phyloP scores from a whole-genome alignment of 2,329 filamentous ascomycete genomes.

The Neophaeococcomyces mojaviensis region DNA sequence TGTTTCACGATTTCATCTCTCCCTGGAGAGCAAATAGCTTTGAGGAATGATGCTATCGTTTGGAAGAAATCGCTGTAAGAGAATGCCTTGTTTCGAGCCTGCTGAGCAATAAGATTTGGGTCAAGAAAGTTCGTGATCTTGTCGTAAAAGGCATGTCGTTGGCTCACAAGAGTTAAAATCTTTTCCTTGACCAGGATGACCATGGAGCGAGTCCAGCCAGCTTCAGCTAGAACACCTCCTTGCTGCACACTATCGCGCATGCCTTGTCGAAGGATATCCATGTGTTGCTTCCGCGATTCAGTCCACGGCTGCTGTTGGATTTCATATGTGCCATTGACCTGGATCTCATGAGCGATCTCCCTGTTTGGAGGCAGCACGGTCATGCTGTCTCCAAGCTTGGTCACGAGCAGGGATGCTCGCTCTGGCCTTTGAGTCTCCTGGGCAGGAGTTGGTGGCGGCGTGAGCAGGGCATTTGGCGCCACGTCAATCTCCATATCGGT shows the following conservation, averaged over 20 bases:
- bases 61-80: slow-evolving; percentile 56
- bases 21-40: slow-evolving; percentile 58
- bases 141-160: slow-evolving; percentile 54
- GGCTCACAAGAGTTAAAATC: slow-evolving; percentile 51
- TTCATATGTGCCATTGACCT: slow-evolving; percentile 56
- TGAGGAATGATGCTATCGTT: slow-evolving; percentile 56
- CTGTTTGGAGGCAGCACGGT: slow-evolving; percentile 56
- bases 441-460: slow-evolving; percentile 25
- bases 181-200: slow-evolving; percentile 58
- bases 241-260: slow-evolving; percentile 51
- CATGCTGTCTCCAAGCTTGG: slow-evolving; percentile 46
- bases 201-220: slow-evolving; percentile 57
- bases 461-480: slow-evolving; percentile 16
- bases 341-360: slow-evolving; percentile 55
- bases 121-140: slow-evolving; percentile 56
- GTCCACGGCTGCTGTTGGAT: slow-evolving; percentile 46
- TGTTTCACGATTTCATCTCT: slow-evolving; percentile 52
- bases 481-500: slow-evolving; percentile 23
- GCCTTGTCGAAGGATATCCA: slow-evolving; percentile 42
- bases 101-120: slow-evolving; percentile 48
- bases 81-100: slow-evolving; percentile 54
- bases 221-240: slow-evolving; percentile 48
- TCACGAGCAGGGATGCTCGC: slow-evolving; percentile 29
- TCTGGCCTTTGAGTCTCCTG: slow-evolving; percentile 29
- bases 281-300: slow-evolving; percentile 48